A percentile compares a stretch with the other conserved stretches of the same genome.
Evolutionary conservation across 2,329 filamentous ascomycete genomes (phyloP).

Genomic region (Cladophialophora yegresii): DNA sequence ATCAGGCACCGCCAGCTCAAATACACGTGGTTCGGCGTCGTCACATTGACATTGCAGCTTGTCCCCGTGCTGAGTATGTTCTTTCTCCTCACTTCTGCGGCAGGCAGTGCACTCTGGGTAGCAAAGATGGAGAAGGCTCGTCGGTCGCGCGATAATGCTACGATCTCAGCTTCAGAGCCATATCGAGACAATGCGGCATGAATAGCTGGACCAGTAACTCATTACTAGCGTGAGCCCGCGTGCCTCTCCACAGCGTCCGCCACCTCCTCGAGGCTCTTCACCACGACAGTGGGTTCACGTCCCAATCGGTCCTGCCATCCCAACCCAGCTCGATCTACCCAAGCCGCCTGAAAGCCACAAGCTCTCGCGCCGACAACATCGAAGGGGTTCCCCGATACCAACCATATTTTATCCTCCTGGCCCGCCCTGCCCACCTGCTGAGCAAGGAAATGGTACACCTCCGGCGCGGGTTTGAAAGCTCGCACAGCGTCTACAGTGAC

Average conservation of each 20-base stretch:
- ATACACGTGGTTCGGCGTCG: constrained; percentile 90
- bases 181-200: constrained; percentile 45
- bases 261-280: constrained; percentile 60
- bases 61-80: constrained; percentile 90
- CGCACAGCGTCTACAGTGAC: constrained; percentile 63
- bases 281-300: constrained; percentile 57
- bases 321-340: constrained; percentile 64
- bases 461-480: constrained; percentile 66
- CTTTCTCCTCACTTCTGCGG: constrained; percentile 83
- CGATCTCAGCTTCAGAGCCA: constrained; percentile 36
- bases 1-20: constrained; percentile 71
- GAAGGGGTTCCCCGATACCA: constrained; percentile 73
- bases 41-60: constrained; percentile 82
- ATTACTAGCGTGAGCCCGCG: constrained; percentile 6
- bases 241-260: constrained; percentile 44
- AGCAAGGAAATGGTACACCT: constrained; percentile 63
- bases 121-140: constrained; percentile 69
- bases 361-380: constrained; percentile 67
- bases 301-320: constrained; percentile 68
- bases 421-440: constrained; percentile 52
- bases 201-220: neutral
- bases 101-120: constrained; percentile 84
- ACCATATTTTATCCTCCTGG: constrained; percentile 59
- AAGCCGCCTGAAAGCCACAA: constrained; percentile 64
- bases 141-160: constrained; percentile 37